Conservation (phyloP, 345 rosid genomes). For the Citrus sp. region DNA sequence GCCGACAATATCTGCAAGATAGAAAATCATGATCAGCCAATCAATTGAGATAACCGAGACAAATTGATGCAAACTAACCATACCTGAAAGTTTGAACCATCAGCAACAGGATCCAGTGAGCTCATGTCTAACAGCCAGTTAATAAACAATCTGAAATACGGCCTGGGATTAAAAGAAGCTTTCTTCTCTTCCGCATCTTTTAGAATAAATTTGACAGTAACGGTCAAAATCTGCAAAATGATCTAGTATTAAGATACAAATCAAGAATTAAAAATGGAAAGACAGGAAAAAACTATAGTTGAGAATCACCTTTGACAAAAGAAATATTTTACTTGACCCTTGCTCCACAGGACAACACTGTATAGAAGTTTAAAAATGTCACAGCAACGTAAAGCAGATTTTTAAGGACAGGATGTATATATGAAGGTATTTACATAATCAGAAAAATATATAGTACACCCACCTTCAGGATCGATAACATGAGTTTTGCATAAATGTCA, state of each 20-base stretch:
- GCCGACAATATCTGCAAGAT: constrained; percentile 70
- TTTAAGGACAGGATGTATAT: not conserved
- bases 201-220: constrained; percentile 71
- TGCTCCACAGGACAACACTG: constrained; percentile 66
- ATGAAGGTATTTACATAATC: not conserved
- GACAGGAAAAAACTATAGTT: not conserved
- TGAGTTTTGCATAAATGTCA: constrained; percentile 85
- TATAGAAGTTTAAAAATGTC: constrained; percentile 3
- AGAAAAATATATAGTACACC: not conserved
- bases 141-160: constrained; percentile 71
- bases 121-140: constrained; percentile 77
- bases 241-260: constrained; percentile 10
- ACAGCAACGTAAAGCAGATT: not conserved
- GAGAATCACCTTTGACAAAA: constrained; percentile 61
- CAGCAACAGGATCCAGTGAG: constrained; percentile 57
- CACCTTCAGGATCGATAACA: constrained; percentile 58
- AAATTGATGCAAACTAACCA: constrained; percentile 3
- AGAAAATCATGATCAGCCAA: constrained; percentile 18
- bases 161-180: constrained; percentile 59
- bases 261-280: not conserved
- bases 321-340: constrained; percentile 61
- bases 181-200: constrained; percentile 88
- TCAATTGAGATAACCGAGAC: not conserved
- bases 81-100: constrained; percentile 83
- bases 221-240: constrained; percentile 58